Conservation (phyloP, 2,329 filamentous ascomycete genomes). For the Aureobasidium sp. region DNA sequence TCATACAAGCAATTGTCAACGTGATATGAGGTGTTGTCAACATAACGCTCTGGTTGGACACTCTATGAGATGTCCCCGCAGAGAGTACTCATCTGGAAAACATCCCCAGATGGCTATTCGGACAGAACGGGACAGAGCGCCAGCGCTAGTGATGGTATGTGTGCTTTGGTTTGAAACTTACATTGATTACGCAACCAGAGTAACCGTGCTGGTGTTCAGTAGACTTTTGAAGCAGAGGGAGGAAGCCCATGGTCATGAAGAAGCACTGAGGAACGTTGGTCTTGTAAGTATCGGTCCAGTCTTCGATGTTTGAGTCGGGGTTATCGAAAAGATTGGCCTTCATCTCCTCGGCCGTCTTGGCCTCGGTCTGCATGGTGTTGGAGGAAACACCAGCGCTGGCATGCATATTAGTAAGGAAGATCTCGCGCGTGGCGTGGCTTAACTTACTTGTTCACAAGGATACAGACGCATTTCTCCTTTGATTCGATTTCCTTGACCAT, state of each 20-base stretch:
- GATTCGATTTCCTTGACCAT: conserved; percentile 38
- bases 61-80: too few species aligned
- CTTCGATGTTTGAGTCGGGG: conserved; percentile 34
- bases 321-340: conserved; percentile 40
- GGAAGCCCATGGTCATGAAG: conserved; percentile 41
- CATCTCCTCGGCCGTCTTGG: conserved; percentile 34
- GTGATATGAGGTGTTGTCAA: background rate
- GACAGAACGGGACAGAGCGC: background rate
- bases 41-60: too few species aligned
- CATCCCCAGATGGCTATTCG: too few species aligned
- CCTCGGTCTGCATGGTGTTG: conserved; percentile 33
- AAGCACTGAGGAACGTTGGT: conserved; percentile 44
- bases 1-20: background rate
- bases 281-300: conserved; percentile 40
- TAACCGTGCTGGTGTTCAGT: conserved; percentile 37
- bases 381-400: conserved; percentile 40
- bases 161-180: conserved; percentile 17
- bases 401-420: background rate
- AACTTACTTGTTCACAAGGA: conserved; percentile 35
- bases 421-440: too few species aligned
- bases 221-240: conserved; percentile 40
- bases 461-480: conserved; percentile 39
- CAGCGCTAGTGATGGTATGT: background rate
- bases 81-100: too few species aligned
- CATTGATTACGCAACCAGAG: conserved; percentile 41